phyloP scores from a whole-genome alignment of 208 protist genomes.

The Trypanosoma platydactyli region DNA sequence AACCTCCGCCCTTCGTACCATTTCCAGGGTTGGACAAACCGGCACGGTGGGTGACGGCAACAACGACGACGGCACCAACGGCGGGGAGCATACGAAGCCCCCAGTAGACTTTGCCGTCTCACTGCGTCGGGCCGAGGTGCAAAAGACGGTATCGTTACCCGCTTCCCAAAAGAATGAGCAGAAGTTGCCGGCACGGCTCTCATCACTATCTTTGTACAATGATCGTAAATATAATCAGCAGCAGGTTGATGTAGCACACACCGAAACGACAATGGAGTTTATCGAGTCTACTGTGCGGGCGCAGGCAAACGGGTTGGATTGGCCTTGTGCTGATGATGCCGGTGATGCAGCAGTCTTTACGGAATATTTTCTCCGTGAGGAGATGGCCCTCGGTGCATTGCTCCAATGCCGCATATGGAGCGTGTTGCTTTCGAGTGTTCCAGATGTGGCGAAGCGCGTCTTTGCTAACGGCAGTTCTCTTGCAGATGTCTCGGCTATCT shows the following conservation, averaged over 20 bases:
- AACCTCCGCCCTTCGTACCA: background rate
- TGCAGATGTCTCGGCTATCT: conserved; percentile 18
- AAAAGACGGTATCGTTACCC: conserved; percentile 14
- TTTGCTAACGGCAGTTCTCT: conserved; percentile 22
- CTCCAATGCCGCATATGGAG: conserved; percentile 45
- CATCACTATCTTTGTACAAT: background rate
- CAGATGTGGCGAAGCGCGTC: conserved; percentile 36
- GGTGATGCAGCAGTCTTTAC: conserved; percentile 4
- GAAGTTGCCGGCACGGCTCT: background rate
- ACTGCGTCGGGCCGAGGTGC: conserved; percentile 8
- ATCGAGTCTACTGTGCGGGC: conserved; percentile 27
- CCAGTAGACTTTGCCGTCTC: conserved; percentile 21
- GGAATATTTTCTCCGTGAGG: conserved; percentile 32
- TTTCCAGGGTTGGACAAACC: background rate
- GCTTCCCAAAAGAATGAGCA: background rate
- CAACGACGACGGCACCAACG: background rate
- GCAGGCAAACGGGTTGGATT: conserved; percentile 16
- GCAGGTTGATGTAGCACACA: background rate
- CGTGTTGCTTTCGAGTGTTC: conserved; percentile 26
- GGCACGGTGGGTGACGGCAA: background rate
- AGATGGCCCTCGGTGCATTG: conserved; percentile 12
- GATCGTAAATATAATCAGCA: conserved; percentile 1
- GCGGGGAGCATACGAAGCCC: background rate
- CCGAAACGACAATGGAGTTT: conserved; percentile 6
- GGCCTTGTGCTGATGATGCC: background rate